phyloP scores from a whole-genome alignment of 106 monocot species.

The Dendrobium nobile region DNA sequence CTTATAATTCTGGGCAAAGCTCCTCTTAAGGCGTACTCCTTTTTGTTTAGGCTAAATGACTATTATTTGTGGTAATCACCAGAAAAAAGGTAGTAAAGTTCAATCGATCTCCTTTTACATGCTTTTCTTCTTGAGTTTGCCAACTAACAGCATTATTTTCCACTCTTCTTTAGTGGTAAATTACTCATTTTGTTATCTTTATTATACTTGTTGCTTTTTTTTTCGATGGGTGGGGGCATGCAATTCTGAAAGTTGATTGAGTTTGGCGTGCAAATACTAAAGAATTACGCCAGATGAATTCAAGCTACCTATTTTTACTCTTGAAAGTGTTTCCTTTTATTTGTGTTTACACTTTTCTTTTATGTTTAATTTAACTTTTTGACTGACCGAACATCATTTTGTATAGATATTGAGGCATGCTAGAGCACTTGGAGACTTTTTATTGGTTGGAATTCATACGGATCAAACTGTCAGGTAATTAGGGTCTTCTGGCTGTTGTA shows the following conservation, averaged over 20 bases:
- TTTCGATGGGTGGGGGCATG: not conserved
- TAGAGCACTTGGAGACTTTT: slow-evolving; percentile 58
- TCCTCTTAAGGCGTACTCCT: too few relatives aligned
- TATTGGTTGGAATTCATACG: slow-evolving; percentile 75
- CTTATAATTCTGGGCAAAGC: too few relatives aligned
- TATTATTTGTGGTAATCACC: not conserved
- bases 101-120: not conserved
- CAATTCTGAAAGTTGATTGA: not conserved
- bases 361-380: not conserved
- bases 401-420: slow-evolving; percentile 55
- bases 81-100: not conserved
- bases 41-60: too few relatives aligned
- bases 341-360: not conserved
- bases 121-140: not conserved
- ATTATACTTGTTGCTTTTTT: not conserved
- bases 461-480: slow-evolving; percentile 61
- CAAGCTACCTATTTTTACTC: not conserved
- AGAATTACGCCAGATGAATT: not conserved
- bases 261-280: not conserved
- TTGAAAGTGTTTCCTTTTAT: not conserved
- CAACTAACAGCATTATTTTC: not conserved
- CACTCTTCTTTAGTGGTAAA: not conserved
- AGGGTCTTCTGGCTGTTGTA: not conserved
- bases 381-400: not conserved
- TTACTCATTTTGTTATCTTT: not conserved